Base-by-base conservation (phyloP, 139 green algal genomes). In the Chlamydomonas eustigma region DNA sequence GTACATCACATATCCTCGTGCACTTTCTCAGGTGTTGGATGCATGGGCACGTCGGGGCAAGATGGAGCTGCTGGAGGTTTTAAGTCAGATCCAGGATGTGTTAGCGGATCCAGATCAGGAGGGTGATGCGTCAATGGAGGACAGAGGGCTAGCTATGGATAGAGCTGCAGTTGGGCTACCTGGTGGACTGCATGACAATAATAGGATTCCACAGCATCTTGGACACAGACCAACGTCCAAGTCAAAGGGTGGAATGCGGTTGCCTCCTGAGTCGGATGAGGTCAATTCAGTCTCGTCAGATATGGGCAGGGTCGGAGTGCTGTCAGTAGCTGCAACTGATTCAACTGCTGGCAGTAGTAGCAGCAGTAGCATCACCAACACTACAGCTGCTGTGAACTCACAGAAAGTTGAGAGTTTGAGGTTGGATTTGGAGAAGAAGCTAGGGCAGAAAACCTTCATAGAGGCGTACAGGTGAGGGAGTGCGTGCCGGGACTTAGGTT, bases 381-480 rank as follows among this genome's bases (percentile, higher is more conserved):
- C 4, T 37, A 33, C 37, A 50, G 70, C 70, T 0, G 77, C 77
- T 0, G 52, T 37, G 34, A 77, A 81, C 24, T 72, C 78, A 2
- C 37, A 71, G 25, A 66, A 68, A 51, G 76, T 80, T 33, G 71
- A 82, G 72, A 31, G 79, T 39, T 66, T 79, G 25, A 69, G 81
- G 77, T 87, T 84, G 50, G 79, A 63, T 1, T 73, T 92, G 28
- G 84, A 92, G 71, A 39, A 64, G 22, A 80, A 92, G 81, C 82
- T 92, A 18, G 86, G 80, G 0, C 67, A 72, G 8, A 33, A 34
- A 3, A 28, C 50, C 4, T 79, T 83, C 31, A 5, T 83, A 31
- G 72, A 64, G 18, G 78, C 78, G 4, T 83, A 83, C 50, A 63
- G 78, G 39, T 82, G 37, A 64, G 69, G 76, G 3, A 1, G 39